Percentiles rank a stretch among this genome's conserved stretches.
Conservation (phyloP, 352 stramenopile genomes). For the Aphanomyces euteiches region DNA sequence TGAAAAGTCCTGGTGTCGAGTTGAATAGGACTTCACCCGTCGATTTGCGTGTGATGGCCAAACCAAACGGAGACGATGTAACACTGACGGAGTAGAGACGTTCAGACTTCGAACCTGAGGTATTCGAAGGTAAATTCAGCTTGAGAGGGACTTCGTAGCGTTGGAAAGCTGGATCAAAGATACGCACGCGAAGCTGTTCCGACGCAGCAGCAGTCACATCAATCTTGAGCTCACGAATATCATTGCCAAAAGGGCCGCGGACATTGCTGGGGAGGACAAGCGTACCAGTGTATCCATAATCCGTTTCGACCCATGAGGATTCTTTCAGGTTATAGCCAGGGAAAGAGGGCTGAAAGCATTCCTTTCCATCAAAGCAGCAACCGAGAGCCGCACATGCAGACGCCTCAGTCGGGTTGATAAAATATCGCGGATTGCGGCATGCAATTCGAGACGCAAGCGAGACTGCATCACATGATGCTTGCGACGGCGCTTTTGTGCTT, state of each 20-base stretch:
- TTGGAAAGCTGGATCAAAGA: constrained; percentile 69
- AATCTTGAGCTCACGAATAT: constrained; percentile 56
- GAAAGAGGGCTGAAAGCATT: constrained; percentile 67
- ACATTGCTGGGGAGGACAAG: constrained; percentile 46
- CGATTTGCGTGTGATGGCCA: constrained; percentile 57
- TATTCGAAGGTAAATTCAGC: neutral
- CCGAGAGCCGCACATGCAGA: constrained; percentile 44
- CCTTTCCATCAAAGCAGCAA: constrained; percentile 64
- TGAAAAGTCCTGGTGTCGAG: constrained; percentile 52
- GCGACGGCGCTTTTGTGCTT: constrained; percentile 25
- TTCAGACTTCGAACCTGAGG: neutral
- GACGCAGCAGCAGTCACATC: constrained; percentile 51
- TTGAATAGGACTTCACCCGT: constrained; percentile 77
- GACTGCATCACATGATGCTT: constrained; percentile 39
- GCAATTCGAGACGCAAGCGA: constrained; percentile 46
- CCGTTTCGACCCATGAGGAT: constrained; percentile 53
- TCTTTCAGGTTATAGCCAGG: constrained; percentile 58
- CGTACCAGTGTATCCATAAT: constrained; percentile 50
- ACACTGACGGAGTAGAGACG: constrained; percentile 53
- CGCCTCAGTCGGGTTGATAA: neutral
- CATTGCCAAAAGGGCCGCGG: constrained; percentile 72
- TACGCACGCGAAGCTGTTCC: constrained; percentile 52
- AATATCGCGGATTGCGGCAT: constrained; percentile 74
- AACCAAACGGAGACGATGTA: constrained; percentile 66
- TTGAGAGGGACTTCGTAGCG: constrained; percentile 58